Percentiles rank a stretch among this genome's conserved stretches.
These are phyloP conservation scores for Gnaphalium uliginosum DNA, from an alignment of 129 eudicot genomes.

Conservation along the genomic window DNA sequence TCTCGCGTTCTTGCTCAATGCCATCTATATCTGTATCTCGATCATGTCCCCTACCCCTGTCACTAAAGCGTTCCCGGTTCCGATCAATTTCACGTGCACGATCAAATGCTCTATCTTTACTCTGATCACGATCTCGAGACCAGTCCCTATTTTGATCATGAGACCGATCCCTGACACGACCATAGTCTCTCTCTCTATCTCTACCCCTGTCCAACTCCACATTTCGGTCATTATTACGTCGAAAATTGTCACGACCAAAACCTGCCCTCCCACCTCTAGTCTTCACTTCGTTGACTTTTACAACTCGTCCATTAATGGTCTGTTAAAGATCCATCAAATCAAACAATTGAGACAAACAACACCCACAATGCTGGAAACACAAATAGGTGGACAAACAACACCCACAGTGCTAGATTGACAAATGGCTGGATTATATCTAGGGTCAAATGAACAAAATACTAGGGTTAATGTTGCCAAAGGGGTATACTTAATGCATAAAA, in stretches of 20 bases:
- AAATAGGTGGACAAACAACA: not conserved
- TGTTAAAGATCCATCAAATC: slow-evolving; percentile 31
- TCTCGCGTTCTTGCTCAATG: slow-evolving; percentile 41
- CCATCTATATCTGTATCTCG: slow-evolving; percentile 39
- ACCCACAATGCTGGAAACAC: not conserved
- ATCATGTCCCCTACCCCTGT: slow-evolving; percentile 51
- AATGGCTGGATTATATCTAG: slow-evolving; percentile 1
- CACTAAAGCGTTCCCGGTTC: slow-evolving; percentile 43
- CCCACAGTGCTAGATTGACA: too few relatives aligned
- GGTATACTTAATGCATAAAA: slow-evolving; percentile 11
- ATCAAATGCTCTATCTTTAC: slow-evolving; percentile 55
- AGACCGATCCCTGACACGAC: slow-evolving; percentile 45
- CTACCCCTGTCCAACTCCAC: slow-evolving; percentile 51
- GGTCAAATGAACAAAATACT: not conserved
- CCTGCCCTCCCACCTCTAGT: slow-evolving; percentile 60
- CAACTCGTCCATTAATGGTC: slow-evolving; percentile 77
- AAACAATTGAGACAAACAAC: not conserved
- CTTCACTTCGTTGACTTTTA: slow-evolving; percentile 82
- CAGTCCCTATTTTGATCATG: slow-evolving; percentile 58
- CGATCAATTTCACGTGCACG: slow-evolving; percentile 55
- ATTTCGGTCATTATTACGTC: slow-evolving; percentile 53
- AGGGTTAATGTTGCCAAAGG: not conserved
- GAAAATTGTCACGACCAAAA: slow-evolving; percentile 62
- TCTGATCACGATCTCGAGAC: slow-evolving; percentile 65
- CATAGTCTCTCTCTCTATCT: slow-evolving; percentile 46